phyloP scores from a whole-genome alignment of 495 filamentous ascomycete genomes.

The Amorphotheca resinae region DNA sequence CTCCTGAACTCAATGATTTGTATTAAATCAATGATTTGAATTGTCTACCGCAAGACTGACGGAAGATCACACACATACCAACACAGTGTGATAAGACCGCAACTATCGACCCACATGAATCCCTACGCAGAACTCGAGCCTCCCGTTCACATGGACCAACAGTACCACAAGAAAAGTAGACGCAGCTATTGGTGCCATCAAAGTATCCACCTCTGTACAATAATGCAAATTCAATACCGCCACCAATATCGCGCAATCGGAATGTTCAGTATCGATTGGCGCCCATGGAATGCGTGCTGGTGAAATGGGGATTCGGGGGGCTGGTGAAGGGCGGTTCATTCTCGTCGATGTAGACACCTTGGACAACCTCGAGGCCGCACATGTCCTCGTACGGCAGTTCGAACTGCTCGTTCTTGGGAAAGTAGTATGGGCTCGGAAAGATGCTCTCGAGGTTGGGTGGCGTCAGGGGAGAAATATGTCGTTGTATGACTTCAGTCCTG shows the following conservation, averaged over 20 bases:
- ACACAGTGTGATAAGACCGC: neutral
- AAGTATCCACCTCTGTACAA: conserved; percentile 1
- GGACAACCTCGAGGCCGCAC: conserved; percentile 13
- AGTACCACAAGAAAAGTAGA: too few species aligned
- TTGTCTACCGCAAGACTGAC: too few species aligned
- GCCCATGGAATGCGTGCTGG: neutral
- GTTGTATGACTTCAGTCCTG: neutral
- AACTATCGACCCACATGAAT: neutral
- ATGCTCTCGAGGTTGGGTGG: conserved; percentile 5
- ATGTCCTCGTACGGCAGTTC: conserved; percentile 10
- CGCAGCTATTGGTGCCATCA: neutral
- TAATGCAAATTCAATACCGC: too few species aligned
- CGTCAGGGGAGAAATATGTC: conserved; percentile 12
- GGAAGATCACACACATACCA: neutral
- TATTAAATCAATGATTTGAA: neutral
- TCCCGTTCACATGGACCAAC: too few species aligned
- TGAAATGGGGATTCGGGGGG: neutral
- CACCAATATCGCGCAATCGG: neutral
- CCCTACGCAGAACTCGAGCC: neutral
- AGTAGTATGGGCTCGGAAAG: conserved; percentile 8
- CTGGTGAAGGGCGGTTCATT: conserved; percentile 10
- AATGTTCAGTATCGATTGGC: conserved; percentile 5
- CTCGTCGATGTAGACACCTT: conserved; percentile 17
- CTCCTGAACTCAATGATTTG: neutral
- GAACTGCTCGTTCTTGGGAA: conserved; percentile 4